Conservation (phyloP, 2,329 filamentous ascomycete species). For the Gnomoniopsis sp. region DNA sequence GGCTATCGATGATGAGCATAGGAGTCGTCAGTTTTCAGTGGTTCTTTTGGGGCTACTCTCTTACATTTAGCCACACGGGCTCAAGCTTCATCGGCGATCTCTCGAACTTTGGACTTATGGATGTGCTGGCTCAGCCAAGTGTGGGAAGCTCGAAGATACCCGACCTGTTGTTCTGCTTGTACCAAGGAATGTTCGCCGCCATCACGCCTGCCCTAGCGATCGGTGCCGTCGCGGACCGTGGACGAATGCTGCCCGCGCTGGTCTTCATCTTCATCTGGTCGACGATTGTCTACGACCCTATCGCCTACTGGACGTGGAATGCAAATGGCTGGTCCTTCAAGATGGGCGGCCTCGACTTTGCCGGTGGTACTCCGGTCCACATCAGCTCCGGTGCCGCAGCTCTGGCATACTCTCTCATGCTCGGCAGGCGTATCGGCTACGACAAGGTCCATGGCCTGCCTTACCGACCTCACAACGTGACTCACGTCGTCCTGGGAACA, state of each 20-base stretch:
- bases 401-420: conserved; percentile 69
- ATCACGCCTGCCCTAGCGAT: conserved; percentile 70
- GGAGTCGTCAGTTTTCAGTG: conserved; percentile 83
- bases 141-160: conserved; percentile 70
- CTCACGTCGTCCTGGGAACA: conserved; percentile 69
- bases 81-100: conserved; percentile 77
- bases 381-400: conserved; percentile 70
- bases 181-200: conserved; percentile 84
- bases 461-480: conserved; percentile 71
- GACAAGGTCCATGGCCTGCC: conserved; percentile 58
- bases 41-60: conserved; percentile 94
- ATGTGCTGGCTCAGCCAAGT: conserved; percentile 73
- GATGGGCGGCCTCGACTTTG: conserved; percentile 69
- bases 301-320: conserved; percentile 79
- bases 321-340: conserved; percentile 67
- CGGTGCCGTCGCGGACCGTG: conserved; percentile 59
- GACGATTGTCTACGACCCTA: conserved; percentile 68
- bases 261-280: conserved; percentile 70
- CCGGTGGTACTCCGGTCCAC: conserved; percentile 72
- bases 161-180: conserved; percentile 80
- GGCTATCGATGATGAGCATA: conserved; percentile 77
- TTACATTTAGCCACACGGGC: conserved; percentile 78
- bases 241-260: conserved; percentile 57
- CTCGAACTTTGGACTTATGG: conserved; percentile 75
- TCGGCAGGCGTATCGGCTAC: conserved; percentile 66